phyloP scores from a whole-genome alignment of 2,329 filamentous ascomycete species.

The Neofusicoccum sp. region DNA sequence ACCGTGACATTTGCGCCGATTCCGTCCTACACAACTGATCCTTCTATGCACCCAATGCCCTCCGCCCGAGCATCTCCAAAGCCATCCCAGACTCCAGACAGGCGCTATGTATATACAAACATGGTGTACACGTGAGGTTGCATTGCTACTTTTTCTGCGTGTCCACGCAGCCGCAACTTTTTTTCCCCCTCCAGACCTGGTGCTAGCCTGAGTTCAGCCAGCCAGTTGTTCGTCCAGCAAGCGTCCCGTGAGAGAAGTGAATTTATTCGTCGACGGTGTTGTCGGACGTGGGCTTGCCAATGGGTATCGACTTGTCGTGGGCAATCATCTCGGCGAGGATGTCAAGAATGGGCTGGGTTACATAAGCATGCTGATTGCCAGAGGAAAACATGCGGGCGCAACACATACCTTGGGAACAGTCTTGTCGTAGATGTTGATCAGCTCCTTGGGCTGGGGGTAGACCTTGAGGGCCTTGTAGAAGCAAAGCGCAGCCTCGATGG shows the following conservation, averaged over 20 bases:
- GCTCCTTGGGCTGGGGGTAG: slow-evolving; percentile 87
- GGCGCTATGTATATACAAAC: slow-evolving; percentile 9
- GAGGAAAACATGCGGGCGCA: not conserved
- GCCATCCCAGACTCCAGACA: slow-evolving; percentile 15
- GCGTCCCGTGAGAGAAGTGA: not conserved
- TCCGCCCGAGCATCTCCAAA: slow-evolving; percentile 5
- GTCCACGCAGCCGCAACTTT: not conserved
- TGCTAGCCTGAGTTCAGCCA: not conserved
- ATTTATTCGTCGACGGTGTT: slow-evolving; percentile 8
- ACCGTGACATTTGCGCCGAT: not conserved
- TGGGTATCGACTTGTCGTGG: slow-evolving; percentile 65
- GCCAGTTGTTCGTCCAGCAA: not conserved
- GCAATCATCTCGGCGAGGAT: slow-evolving; percentile 98
- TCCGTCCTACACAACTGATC: not conserved
- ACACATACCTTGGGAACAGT: slow-evolving; percentile 82
- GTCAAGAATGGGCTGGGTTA: slow-evolving; percentile 76
- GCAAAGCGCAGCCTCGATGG: slow-evolving; percentile 81
- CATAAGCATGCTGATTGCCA: slow-evolving; percentile 18
- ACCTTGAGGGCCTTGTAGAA: slow-evolving; percentile 99
- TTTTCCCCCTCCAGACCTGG: not conserved
- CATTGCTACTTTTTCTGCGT: not conserved
- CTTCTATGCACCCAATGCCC: slow-evolving; percentile 13
- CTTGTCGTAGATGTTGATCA: slow-evolving; percentile 98
- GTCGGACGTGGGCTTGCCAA: slow-evolving; percentile 12
- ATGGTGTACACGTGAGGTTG: slow-evolving; percentile 14